Base-by-base conservation (phyloP, 352 stramenopile genomes). In the Phytopythium helicoides region DNA sequence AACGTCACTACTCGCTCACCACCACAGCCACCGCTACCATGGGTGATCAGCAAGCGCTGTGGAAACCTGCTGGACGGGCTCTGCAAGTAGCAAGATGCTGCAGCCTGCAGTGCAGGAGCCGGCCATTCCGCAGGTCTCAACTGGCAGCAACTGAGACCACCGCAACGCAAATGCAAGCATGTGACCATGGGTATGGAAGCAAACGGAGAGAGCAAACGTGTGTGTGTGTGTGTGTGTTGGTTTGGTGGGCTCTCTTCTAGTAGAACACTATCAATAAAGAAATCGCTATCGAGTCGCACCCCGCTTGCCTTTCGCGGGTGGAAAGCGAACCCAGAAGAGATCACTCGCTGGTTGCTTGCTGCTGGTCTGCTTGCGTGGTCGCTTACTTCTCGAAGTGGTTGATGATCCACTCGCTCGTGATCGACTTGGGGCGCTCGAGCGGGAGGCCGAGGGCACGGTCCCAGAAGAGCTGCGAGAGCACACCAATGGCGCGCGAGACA, bases 331-430 rank as follows among this genome's bases (percentile, higher is more conserved):
- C 9, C 25, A 26, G 7, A 33, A 39, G 25, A 38, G 26, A 15
- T 26, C 44, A 28, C 18, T 49, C 42, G 42, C 25, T 49, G 21
- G 28, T 33, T 28, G 22, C 16, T 45, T 57, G 36, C 23, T 73
- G 37, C 25, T 49, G 56, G 52, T 28, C 49, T 21, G 22, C 5
- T 47, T 48, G n/a, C 18, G 28, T 41, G 18, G 19, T 23, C 16
- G 54, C 54, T 81, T 84, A 89, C 61, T 86, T 80, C 61, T 83
- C 88, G 54, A 97, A 97, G 84, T 98, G 90, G 61, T 92, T 89
- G 74, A 95, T 91, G 73, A 99, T 97, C 95, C 96, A 99, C 65
- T 99, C 96, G 56, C 92, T 97, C 49, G 97, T 99, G 66, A 99
- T 90, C 72, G 88, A 98, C 94, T 99, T 99, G 55, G 97, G 97